Percentiles rank a stretch among this genome's conserved stretches.
These are phyloP conservation scores for Gracilariopsis chorda DNA, from an alignment of 23 red algal genomes.

Conservation along the genomic window DNA sequence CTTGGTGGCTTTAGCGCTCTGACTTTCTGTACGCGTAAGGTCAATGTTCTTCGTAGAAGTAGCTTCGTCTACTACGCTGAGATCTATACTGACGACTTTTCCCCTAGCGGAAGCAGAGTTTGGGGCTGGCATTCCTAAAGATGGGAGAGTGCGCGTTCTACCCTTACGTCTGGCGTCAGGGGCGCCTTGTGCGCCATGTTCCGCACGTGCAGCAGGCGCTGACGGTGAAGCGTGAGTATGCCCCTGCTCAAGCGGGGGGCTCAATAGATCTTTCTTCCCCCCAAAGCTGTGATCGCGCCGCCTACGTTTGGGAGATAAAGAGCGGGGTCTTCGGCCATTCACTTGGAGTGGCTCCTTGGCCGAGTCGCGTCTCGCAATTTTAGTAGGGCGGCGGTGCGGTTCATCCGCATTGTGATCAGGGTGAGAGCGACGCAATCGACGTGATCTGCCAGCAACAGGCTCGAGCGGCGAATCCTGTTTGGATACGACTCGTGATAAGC, in stretches of 20 bases:
- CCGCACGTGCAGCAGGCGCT: background rate
- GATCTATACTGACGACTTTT: constrained; percentile 4
- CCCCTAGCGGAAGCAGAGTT: background rate
- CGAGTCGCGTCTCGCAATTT: background rate
- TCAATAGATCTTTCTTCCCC: constrained; percentile 12
- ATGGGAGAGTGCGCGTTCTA: background rate
- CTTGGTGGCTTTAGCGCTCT: constrained; percentile 7
- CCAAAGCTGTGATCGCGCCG: background rate
- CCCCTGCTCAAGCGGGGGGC: background rate
- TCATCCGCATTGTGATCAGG: background rate
- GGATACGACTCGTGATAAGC: background rate
- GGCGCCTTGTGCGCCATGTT: background rate
- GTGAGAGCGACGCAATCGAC: background rate
- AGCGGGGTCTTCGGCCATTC: background rate
- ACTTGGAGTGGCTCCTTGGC: background rate
- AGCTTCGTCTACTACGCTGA: background rate
- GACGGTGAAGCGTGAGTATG: background rate
- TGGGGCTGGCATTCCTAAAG: background rate
- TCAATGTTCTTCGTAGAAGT: background rate
- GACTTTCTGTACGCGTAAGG: background rate
- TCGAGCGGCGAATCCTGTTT: background rate
- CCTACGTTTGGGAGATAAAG: background rate
- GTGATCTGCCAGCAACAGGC: background rate
- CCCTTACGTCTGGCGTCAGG: background rate
- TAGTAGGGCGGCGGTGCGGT: background rate